These are phyloP conservation scores for Phaeomoniella chlamydospora DNA, from an alignment of 2,329 filamentous ascomycete genomes.

Conservation along the genomic window DNA sequence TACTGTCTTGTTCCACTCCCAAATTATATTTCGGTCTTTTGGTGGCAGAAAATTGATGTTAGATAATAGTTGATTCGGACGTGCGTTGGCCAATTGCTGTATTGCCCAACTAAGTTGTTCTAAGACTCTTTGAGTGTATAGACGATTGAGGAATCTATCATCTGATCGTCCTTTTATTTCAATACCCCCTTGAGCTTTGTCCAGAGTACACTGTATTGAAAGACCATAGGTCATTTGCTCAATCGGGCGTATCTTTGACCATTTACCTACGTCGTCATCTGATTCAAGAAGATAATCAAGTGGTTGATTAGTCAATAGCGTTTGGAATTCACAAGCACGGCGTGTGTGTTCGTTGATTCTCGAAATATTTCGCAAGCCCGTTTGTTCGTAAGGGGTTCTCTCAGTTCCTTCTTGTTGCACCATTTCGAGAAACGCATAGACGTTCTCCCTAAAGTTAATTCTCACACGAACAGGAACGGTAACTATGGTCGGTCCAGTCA, in stretches of 20 bases:
- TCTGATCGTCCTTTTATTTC: too few species aligned
- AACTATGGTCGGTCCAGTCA: slow-evolving; percentile 30
- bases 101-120: slow-evolving; percentile 15
- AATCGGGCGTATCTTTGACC: too few species aligned
- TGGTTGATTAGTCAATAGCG: slow-evolving; percentile 26
- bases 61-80: slow-evolving; percentile 16
- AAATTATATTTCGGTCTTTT: slow-evolving; percentile 8
- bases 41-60: slow-evolving; percentile 17
- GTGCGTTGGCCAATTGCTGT: slow-evolving; percentile 17
- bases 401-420: slow-evolving; percentile 42
- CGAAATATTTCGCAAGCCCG: slow-evolving; percentile 37
- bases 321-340: slow-evolving; percentile 31
- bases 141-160: too few species aligned
- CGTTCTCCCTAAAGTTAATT: slow-evolving; percentile 18
- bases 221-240: too few species aligned
- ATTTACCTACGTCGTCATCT: too few species aligned
- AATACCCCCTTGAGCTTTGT: too few species aligned
- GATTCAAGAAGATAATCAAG: background rate
- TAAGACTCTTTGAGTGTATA: too few species aligned
- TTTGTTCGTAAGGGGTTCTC: slow-evolving; percentile 51
- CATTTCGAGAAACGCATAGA: slow-evolving; percentile 36
- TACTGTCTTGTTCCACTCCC: background rate
- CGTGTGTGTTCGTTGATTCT: slow-evolving; percentile 33
- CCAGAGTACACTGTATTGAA: too few species aligned
- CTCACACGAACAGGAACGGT: slow-evolving; percentile 26